A percentile compares a stretch with the other conserved stretches of the same genome.
Conservation (phyloP, 139 green algal species). For the Desmodesmus armatus region DNA sequence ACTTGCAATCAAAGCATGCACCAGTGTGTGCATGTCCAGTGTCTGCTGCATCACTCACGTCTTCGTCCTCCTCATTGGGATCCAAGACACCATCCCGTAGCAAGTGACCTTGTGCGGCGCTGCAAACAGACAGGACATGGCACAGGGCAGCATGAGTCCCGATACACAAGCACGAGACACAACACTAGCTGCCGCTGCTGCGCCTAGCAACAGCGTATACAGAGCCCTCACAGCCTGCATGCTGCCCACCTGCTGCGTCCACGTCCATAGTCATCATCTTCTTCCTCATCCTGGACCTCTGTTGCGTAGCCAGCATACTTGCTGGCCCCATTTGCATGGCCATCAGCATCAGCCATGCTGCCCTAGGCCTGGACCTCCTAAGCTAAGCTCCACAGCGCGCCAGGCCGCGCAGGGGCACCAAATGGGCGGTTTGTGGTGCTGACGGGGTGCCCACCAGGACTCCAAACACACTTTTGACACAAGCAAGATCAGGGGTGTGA, state of each 20-base stretch:
- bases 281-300: slow-evolving; percentile 58
- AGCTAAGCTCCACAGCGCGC: slow-evolving; percentile 16
- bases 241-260: too few species aligned
- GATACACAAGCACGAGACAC: too few species aligned
- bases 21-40: background rate
- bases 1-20: background rate
- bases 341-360: slow-evolving; percentile 31
- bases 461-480: too few species aligned
- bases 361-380: background rate
- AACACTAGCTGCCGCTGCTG: background rate
- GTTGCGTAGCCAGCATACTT: slow-evolving; percentile 58
- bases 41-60: background rate
- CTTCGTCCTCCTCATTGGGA: slow-evolving; percentile 42
- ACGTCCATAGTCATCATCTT: slow-evolving; percentile 64
- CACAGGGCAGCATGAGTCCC: too few species aligned
- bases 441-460: too few species aligned
- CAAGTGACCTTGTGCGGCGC: slow-evolving; percentile 12
- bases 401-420: slow-evolving; percentile 16
- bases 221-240: too few species aligned
- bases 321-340: slow-evolving; percentile 23
- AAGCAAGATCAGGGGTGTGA: too few species aligned
- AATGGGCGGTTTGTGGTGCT: too few species aligned
- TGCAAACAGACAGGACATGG: background rate
- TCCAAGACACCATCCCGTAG: slow-evolving; percentile 32
- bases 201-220: too few species aligned